Evolutionary conservation across 139 green algal genomes (phyloP).

Genomic region (Spirogloea muscicola): DNA sequence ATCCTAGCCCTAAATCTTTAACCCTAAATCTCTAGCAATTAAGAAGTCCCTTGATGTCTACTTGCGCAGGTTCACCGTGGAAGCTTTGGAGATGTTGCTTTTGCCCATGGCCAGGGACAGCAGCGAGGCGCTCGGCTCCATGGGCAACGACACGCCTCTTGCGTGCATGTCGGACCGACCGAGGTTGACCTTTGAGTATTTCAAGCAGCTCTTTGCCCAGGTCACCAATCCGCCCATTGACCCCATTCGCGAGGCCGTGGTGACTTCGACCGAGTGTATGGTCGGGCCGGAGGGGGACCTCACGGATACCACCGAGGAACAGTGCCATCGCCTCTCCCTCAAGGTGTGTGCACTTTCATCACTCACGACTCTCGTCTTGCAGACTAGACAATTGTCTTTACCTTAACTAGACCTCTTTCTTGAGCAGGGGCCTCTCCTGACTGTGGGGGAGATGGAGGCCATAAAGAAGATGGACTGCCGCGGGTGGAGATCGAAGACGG

Average conservation of each 20-base stretch:
- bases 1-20: no score
- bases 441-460: constrained; percentile 70
- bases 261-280: constrained; percentile 79
- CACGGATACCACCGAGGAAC: constrained; percentile 43
- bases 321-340: constrained; percentile 76
- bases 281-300: constrained; percentile 86
- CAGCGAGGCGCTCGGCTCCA: constrained; percentile 80
- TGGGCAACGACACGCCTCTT: constrained; percentile 89
- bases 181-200: constrained; percentile 84
- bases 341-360: no score
- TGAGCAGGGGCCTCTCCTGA: constrained; percentile 82
- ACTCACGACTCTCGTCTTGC: no score
- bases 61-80: constrained; percentile 65
- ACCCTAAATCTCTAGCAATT: no score
- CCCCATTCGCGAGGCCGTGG: constrained; percentile 85
- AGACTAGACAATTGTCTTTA: no score
- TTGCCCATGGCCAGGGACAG: constrained; percentile 66
- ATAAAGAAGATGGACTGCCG: constrained; percentile 46
- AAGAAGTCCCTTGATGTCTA: constrained; percentile 64
- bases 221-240: constrained; percentile 95
- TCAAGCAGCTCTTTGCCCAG: constrained; percentile 95
- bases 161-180: constrained; percentile 68
- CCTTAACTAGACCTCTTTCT: no score
- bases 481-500: constrained; percentile 54
- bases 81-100: constrained; percentile 82